Conservation (phyloP, 805 yeast genomes). For the Sungouiella blattae region DNA sequence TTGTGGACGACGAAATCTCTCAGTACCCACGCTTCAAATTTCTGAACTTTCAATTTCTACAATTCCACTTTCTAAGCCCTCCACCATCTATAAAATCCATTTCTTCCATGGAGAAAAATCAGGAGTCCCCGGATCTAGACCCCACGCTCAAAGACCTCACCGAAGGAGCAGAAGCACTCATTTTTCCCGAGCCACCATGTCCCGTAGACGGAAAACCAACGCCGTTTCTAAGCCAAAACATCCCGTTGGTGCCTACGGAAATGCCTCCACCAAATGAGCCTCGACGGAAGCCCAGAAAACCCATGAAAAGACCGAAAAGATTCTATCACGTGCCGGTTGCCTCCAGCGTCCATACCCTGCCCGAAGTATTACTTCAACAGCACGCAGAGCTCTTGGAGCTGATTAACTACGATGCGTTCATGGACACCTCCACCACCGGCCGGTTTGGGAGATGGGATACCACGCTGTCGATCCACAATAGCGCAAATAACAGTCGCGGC, state of each 20-base stretch:
- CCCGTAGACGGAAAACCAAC: background rate
- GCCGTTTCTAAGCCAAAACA: too few relatives aligned
- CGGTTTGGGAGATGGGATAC: slow-evolving; percentile 16
- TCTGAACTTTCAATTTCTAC: too few relatives aligned
- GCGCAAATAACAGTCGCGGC: slow-evolving; percentile 2
- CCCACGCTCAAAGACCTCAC: background rate
- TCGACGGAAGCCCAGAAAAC: background rate
- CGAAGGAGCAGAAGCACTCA: background rate
- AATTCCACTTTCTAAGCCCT: too few relatives aligned
- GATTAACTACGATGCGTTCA: slow-evolving; percentile 17
- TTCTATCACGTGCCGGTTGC: slow-evolving; percentile 2
- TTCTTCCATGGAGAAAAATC: background rate
- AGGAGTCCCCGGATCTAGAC: background rate
- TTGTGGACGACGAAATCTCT: too few relatives aligned
- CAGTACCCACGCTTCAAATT: too few relatives aligned
- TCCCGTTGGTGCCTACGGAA: background rate
- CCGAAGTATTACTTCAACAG: slow-evolving; percentile 1
- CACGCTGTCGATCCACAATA: slow-evolving; percentile 3
- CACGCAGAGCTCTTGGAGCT: slow-evolving; percentile 23
- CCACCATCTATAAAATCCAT: too few relatives aligned
- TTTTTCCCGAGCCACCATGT: background rate
- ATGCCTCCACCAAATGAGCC: background rate
- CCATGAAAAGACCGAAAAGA: background rate
- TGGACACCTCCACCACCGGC: slow-evolving; percentile 7
- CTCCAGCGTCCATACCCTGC: background rate